Evolutionary conservation across 176 grass and related monocot species (phyloP).

Genomic region (Urochloa ruziziensis): DNA sequence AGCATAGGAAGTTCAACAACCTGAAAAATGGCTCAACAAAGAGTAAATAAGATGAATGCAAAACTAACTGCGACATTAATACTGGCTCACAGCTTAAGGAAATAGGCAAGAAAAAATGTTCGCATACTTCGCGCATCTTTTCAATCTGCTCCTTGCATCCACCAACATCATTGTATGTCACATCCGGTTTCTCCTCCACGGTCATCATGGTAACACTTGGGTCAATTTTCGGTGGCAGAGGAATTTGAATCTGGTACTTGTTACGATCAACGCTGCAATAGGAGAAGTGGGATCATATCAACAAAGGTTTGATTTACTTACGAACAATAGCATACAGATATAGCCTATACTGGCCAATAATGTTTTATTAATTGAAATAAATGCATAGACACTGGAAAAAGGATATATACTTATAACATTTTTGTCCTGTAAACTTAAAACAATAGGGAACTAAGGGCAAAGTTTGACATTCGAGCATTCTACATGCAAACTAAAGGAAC

Average conservation of each 20-base stretch:
- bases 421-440: neutral
- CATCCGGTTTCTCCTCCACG: slow-evolving; percentile 93
- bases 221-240: slow-evolving; percentile 88
- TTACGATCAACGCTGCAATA: slow-evolving; percentile 81
- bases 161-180: slow-evolving; percentile 95
- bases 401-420: neutral
- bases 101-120: neutral
- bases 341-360: neutral
- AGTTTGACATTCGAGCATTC: neutral
- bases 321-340: neutral
- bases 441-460: neutral
- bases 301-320: slow-evolving; percentile 3
- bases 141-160: slow-evolving; percentile 97
- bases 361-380: slow-evolving; percentile 6
- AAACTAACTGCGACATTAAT: neutral
- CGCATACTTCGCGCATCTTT: slow-evolving; percentile 86
- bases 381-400: no score
- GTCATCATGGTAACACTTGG: slow-evolving; percentile 99
- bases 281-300: slow-evolving; percentile 10
- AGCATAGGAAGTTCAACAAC: slow-evolving; percentile 97
- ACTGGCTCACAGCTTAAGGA: no score
- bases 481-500: neutral
- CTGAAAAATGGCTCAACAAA: slow-evolving; percentile 29
- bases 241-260: slow-evolving; percentile 96
- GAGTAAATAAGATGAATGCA: neutral